These are phyloP conservation scores for Haplographium delicatum DNA, from an alignment of 495 filamentous ascomycete species.

Conservation along the genomic window DNA sequence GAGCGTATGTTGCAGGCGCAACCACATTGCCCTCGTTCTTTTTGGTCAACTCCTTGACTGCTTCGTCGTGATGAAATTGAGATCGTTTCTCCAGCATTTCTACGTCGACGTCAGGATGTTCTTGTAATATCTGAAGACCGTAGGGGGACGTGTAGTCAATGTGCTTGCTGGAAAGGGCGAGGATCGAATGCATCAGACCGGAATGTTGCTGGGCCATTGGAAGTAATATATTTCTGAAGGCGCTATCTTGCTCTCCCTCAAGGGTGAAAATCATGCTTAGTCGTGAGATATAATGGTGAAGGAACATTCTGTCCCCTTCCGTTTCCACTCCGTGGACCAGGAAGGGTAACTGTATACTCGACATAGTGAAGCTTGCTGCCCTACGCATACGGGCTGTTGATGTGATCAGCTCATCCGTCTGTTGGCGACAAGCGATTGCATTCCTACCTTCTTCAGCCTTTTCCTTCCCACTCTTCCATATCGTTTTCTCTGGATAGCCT, in stretches of 20 bases:
- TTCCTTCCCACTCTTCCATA: conserved; percentile 82
- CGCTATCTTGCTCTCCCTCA: conserved; percentile 79
- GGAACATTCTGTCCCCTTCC: conserved; percentile 73
- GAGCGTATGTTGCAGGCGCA: conserved; percentile 63
- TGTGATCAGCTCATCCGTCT: conserved; percentile 29
- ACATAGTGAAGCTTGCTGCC: conserved; percentile 20
- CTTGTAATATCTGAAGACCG: conserved; percentile 39
- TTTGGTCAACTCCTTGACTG: conserved; percentile 48
- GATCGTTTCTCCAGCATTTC: conserved; percentile 41
- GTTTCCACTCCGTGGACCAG: conserved; percentile 86
- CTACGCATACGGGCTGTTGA: conserved; percentile 25
- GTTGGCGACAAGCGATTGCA: conserved; percentile 21
- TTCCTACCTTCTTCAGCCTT: conserved; percentile 64
- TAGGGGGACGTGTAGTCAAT: conserved; percentile 53
- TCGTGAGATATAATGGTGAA: conserved; percentile 80
- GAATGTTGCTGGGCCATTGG: conserved; percentile 79
- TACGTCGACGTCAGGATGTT: conserved; percentile 35
- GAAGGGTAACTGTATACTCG: conserved; percentile 58
- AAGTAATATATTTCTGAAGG: conserved; percentile 83
- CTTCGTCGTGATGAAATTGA: conserved; percentile 55
- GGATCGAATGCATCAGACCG: conserved; percentile 88
- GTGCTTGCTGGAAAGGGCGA: conserved; percentile 81
- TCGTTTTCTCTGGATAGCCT: conserved; percentile 82
- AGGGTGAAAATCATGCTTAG: conserved; percentile 78
- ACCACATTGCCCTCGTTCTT: conserved; percentile 33